Conservation (phyloP, 208 protist genomes). For the Tritrichomonas musculus region DNA sequence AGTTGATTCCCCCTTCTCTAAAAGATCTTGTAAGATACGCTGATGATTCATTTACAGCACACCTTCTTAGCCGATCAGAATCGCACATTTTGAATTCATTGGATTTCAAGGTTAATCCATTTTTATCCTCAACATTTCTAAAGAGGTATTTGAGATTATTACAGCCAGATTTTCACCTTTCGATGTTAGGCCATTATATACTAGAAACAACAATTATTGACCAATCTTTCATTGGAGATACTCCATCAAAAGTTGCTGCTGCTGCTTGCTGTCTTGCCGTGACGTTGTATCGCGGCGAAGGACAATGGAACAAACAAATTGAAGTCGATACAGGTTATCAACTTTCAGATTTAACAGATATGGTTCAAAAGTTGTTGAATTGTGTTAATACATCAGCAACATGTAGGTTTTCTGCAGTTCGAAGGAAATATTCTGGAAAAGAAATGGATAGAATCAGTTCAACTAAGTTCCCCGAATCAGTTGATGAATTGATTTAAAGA, state of each 20-base stretch:
- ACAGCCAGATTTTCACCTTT: not conserved
- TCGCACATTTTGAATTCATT: not conserved
- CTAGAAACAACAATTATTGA: not conserved
- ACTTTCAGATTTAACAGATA: not conserved
- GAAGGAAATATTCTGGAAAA: not conserved
- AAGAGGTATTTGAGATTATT: not conserved
- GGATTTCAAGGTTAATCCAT: not conserved
- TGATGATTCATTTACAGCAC: not conserved
- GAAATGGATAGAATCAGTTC: not conserved
- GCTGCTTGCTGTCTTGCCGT: not conserved
- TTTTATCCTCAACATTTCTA: not conserved
- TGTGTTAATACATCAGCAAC: not conserved
- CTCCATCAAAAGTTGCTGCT: not conserved
- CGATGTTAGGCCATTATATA: not conserved
- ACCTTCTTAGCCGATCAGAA: not conserved
- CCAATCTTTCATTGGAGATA: not conserved
- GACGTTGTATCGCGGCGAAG: not conserved
- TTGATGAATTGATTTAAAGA: too few species aligned
- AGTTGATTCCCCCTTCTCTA: not conserved
- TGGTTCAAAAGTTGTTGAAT: not conserved
- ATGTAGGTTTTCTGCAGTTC: not conserved
- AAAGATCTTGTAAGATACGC: not conserved
- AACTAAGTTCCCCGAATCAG: not conserved
- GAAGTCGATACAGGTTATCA: not conserved
- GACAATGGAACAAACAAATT: not conserved